phyloP scores from a whole-genome alignment of 768 basidiomycete species.

The Russula griseocarnosa region DNA sequence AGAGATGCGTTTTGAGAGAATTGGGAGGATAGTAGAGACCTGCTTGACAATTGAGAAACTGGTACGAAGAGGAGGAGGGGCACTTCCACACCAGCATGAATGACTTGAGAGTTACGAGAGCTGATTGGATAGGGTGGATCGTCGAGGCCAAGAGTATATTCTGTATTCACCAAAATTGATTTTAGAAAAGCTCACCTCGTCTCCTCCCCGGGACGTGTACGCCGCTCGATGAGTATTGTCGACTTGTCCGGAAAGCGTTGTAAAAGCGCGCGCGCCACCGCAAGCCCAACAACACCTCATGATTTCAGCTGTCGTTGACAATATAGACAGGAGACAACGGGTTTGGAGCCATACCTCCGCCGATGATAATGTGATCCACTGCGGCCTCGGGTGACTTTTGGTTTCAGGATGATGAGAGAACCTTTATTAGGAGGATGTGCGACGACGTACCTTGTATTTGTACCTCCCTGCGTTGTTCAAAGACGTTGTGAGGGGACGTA shows the following conservation, averaged over 20 bases:
- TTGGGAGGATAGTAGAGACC: conserved; percentile 80
- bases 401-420: neutral
- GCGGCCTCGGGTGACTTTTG: conserved; percentile 57
- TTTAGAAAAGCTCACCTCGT: conserved; percentile 53
- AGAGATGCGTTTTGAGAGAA: conserved; percentile 82
- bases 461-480: conserved; percentile 58
- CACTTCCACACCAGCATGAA: conserved; percentile 67
- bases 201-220: conserved; percentile 73
- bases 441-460: conserved; percentile 54
- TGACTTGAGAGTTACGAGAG: conserved; percentile 92
- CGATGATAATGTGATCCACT: conserved; percentile 84
- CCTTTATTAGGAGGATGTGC: conserved; percentile 3
- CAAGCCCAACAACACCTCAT: conserved; percentile 80
- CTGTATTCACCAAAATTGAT: neutral
- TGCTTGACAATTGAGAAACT: conserved; percentile 33
- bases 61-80: neutral
- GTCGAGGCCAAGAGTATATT: conserved; percentile 7
- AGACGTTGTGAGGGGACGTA: conserved; percentile 44
- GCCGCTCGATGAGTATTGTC: conserved; percentile 79
- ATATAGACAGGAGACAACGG: neutral
- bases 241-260: conserved; percentile 60
- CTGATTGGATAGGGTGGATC: conserved; percentile 32
- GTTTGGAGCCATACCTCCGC: conserved; percentile 60
- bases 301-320: neutral
- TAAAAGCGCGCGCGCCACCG: conserved; percentile 72